Conservation (phyloP, 495 filamentous ascomycete genomes). For the Xanthoparmelia taractica region DNA sequence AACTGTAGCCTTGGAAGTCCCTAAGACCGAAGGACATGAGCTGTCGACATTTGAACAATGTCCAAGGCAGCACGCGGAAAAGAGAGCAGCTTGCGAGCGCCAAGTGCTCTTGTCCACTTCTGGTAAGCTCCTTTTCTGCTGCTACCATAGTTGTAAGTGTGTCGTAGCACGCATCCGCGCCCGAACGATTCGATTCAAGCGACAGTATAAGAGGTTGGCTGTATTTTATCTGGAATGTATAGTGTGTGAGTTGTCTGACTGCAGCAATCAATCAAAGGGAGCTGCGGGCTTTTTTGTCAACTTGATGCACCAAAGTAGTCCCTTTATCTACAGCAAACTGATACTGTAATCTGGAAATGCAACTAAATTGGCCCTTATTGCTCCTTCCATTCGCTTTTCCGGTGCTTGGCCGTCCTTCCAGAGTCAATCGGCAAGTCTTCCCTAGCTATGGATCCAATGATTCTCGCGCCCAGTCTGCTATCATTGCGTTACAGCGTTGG, state of each 20-base stretch:
- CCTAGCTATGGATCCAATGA: neutral
- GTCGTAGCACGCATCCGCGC: no score
- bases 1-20: no score
- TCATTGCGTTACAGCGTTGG: slow-evolving; percentile 52
- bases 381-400: neutral
- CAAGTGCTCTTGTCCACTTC: neutral
- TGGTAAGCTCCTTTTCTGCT: neutral
- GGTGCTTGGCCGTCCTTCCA: neutral
- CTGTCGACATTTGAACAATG: neutral
- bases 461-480: slow-evolving; percentile 38
- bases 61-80: no score
- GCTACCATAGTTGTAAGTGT: no score
- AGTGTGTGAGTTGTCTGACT: no score
- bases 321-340: no score
- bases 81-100: no score
- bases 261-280: no score
- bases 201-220: no score
- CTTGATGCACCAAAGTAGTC: neutral
- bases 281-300: no score
- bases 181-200: no score
- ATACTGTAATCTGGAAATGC: neutral
- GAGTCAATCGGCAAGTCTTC: neutral
- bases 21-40: neutral
- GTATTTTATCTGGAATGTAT: no score
- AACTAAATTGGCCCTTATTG: neutral